Evolutionary conservation across 2,329 filamentous ascomycete species (phyloP), one percentile per base, ranked within the genome.

Genomic region (Talaromyces marneffei): DNA sequence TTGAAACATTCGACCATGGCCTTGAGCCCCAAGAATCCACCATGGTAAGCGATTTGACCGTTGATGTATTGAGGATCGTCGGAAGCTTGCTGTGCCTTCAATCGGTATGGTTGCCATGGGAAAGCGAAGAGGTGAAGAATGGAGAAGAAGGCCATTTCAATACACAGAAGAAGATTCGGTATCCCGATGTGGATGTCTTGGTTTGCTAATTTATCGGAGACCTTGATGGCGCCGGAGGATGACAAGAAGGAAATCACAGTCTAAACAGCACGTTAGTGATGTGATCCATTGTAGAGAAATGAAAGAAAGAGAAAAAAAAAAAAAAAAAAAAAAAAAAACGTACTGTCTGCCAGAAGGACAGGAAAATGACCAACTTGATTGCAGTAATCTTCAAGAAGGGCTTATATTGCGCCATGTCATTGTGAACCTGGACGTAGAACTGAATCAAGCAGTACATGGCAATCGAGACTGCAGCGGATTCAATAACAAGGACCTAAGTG

Each of bases 361-460:
- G 82, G 79, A 96, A 96, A 69, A 96, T 91, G 70, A 95, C 91
- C 29, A 95, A 82, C 75, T 96, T 96, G 77, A 96, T 94, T 69
- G 90, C 89, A 20, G 91, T 71, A 27, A 96, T 86, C 75, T 96
- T 96, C 65, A 93, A 75, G 66, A 93, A 88, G 0, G 91, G 89
- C 18, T 78, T 81, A 70, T 95, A 85, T 59, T 87, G 82, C 7
- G 82, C 80, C 27, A 96, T 81, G 62, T 90, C 84, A 0, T 81
- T 76, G 65, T 85, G 86, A 50, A 94, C 80, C 73, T 95, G 90
- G 31, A 89, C 74, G 74, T 96, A 96, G 74, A 94, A 94, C 68
- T 96, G 91, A 65, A 95, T 87, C 46, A 96, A 76, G 72, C 89
- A 92, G 77, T 90, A 94, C 89, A 96, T 95, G 63, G 92, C 91